These are phyloP conservation scores for Coprinellus micaceus DNA, from an alignment of 768 basidiomycete genomes.

Conservation along the genomic window DNA sequence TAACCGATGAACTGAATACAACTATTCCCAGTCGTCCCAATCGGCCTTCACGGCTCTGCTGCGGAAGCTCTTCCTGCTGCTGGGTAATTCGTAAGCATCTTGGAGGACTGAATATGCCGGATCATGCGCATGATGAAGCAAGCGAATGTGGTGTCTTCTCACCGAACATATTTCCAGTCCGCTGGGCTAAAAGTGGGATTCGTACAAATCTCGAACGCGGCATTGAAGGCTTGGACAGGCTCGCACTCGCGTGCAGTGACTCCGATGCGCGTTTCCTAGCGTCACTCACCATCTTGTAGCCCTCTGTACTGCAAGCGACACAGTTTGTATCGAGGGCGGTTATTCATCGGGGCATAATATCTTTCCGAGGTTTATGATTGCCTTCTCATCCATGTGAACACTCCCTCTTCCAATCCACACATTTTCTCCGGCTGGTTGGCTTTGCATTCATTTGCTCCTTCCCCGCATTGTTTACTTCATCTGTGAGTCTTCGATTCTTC, in stretches of 20 bases:
- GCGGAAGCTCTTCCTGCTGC: too few relatives aligned
- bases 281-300: not conserved
- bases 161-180: too few relatives aligned
- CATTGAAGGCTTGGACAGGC: too few relatives aligned
- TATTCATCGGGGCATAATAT: not conserved
- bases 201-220: too few relatives aligned
- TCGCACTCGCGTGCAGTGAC: not conserved
- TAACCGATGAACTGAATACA: too few relatives aligned
- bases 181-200: too few relatives aligned
- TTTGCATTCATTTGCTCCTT: not conserved
- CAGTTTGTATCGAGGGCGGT: not conserved
- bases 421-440: not conserved
- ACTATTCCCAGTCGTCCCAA: too few relatives aligned
- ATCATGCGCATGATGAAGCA: too few relatives aligned
- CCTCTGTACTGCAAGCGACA: not conserved
- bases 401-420: slow-evolving; percentile 1
- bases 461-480: not conserved
- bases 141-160: too few relatives aligned
- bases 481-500: not conserved
- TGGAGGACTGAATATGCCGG: too few relatives aligned
- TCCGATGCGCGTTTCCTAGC: not conserved
- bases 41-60: too few relatives aligned
- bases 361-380: not conserved
- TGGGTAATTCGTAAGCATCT: too few relatives aligned
- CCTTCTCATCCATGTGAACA: not conserved